A percentile compares a stretch with the other conserved stretches of the same genome.
phyloP scores from a whole-genome alignment of 306 rosid genomes.

The Comarum palustre region DNA sequence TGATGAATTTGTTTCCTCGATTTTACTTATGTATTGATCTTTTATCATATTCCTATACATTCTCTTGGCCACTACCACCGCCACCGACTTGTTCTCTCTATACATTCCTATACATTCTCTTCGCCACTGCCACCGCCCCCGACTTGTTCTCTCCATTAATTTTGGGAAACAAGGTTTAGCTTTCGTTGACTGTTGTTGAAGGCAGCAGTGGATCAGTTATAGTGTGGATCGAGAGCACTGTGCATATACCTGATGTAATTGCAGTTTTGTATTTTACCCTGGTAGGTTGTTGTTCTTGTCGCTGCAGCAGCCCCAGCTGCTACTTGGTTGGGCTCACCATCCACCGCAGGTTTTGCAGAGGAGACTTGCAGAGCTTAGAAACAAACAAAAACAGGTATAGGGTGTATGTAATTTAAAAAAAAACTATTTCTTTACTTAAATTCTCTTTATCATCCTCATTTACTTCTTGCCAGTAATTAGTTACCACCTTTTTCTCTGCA shows the following conservation, averaged over 20 bases:
- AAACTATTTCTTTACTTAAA: background rate
- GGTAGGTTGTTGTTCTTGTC: slow-evolving; percentile 50
- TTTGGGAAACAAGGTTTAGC: background rate
- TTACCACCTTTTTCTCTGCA: background rate
- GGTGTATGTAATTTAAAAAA: background rate
- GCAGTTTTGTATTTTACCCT: slow-evolving; percentile 27
- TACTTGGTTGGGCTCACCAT: slow-evolving; percentile 38
- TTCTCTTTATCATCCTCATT: background rate
- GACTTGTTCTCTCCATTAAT: background rate
- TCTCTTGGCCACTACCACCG: slow-evolving; percentile 2
- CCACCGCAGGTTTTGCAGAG: slow-evolving; percentile 29
- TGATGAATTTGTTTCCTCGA: slow-evolving; percentile 4
- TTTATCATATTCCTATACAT: background rate
- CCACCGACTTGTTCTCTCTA: too few relatives aligned
- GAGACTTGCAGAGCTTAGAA: slow-evolving; percentile 23
- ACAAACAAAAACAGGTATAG: slow-evolving; percentile 20
- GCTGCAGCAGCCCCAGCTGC: slow-evolving; percentile 35
- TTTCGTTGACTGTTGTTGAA: slow-evolving; percentile 4
- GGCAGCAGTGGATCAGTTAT: background rate
- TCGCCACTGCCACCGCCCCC: background rate
- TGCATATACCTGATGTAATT: slow-evolving; percentile 26
- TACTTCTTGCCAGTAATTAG: slow-evolving; percentile 14
- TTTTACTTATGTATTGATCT: background rate
- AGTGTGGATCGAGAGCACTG: too few relatives aligned
- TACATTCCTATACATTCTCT: too few relatives aligned